Base-by-base conservation (phyloP, 257 asterid genomes). In the Forsythia suspensa region DNA sequence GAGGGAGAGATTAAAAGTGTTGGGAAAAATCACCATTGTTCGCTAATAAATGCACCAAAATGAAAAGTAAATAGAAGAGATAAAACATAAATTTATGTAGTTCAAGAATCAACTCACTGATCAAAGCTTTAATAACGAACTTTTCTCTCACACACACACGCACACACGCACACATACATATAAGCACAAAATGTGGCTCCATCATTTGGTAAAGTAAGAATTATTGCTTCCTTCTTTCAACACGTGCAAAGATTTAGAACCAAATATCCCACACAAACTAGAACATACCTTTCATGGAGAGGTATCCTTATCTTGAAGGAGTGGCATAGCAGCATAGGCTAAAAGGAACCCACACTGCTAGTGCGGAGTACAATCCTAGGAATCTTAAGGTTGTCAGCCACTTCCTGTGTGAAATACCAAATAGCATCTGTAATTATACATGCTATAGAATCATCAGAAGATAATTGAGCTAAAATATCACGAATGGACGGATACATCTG, bases 301-400 rank as follows among this genome's bases (percentile, higher is more conserved):
- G 10, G 5, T 74, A 2, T 21, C 82, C 7, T 88, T 48, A 3
- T 5, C 69, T 1, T 36, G 73, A 7, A 90, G 85, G 24, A 65
- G 86, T 16, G 76, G 77, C 71, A 87, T 5, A 70, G 29, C 70
- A 16, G 36, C 2, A 41, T 46, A 74, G 4, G 94, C 69, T 42
- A 83, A 80, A 84, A 38, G 71, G 34, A 86, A 18, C 84, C 76
- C 11, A 89, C 89, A 13, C 44, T 20, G 37, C 24, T 63, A 15
- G 93, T 76, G 11, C 86, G 82, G 7, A 92, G 81, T 68, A 89
- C 80, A 5, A 91, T 82, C 15, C 85, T 84, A 0, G 93, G 96
- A 76, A 91, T 48, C 7, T 77, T 71, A 4, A 92, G 65, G 42
- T 63, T 52, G 4, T 11, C 29, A 6, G 92, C 95, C 7, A 83